Conservation (phyloP, 768 basidiomycete species). For the Tricholoma furcatifolium region DNA sequence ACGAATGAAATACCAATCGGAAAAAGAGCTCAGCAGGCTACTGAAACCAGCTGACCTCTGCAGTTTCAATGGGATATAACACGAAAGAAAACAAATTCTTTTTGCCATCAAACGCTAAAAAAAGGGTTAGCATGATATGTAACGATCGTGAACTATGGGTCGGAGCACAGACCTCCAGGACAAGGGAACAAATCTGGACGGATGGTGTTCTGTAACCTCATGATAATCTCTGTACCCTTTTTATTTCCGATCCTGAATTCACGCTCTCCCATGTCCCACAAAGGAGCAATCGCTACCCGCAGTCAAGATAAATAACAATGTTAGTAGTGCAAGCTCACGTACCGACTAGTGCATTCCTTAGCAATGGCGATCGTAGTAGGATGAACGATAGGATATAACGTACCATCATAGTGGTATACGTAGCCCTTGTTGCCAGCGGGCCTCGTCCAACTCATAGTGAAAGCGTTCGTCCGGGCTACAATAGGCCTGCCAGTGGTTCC, state of each 20-base stretch:
- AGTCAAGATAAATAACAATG: too few species aligned
- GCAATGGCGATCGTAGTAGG: background rate
- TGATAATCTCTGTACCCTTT: slow-evolving; percentile 29
- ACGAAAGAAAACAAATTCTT: slow-evolving; percentile 29
- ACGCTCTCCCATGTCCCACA: slow-evolving; percentile 17
- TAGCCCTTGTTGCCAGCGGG: slow-evolving; percentile 5
- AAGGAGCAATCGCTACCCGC: slow-evolving; percentile 18
- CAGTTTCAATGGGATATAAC: slow-evolving; percentile 17
- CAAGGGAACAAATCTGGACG: slow-evolving; percentile 23
- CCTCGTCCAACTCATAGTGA: slow-evolving; percentile 17
- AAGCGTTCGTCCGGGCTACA: slow-evolving; percentile 20
- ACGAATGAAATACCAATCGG: background rate
- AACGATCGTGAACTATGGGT: background rate
- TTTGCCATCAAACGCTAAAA: slow-evolving; percentile 32
- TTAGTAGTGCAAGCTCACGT: background rate
- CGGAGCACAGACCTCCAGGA: slow-evolving; percentile 22
- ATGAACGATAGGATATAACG: background rate
- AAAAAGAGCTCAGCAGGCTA: background rate
- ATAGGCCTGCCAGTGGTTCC: slow-evolving; percentile 12
- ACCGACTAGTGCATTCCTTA: too few species aligned
- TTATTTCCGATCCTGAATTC: slow-evolving; percentile 22
- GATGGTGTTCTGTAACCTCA: slow-evolving; percentile 25
- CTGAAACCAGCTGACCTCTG: slow-evolving; percentile 16
- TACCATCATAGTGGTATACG: slow-evolving; percentile 27
- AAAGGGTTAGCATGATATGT: background rate